phyloP scores from a whole-genome alignment of 192 early-diverging fungal genomes.

The Chytriomyces sp. region DNA sequence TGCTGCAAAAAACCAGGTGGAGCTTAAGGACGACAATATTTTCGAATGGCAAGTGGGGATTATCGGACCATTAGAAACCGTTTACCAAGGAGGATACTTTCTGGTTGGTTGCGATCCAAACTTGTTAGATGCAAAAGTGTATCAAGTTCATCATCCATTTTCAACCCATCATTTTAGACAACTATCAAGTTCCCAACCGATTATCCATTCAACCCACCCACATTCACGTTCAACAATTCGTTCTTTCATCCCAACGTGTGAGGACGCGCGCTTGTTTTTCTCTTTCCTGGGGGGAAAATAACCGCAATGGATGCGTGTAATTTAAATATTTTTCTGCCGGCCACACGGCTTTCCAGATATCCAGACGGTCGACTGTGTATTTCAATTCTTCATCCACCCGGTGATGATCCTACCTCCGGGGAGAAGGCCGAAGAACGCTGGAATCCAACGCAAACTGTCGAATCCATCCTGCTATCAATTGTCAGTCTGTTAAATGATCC shows the following conservation, averaged over 20 bases:
- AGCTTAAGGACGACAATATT: conserved; percentile 60
- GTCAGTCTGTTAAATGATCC: conserved; percentile 61
- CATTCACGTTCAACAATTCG: conserved; percentile 56
- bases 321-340: neutral
- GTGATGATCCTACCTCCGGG: conserved; percentile 66
- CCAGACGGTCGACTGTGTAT: conserved; percentile 62
- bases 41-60: conserved; percentile 67
- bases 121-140: neutral
- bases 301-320: neutral
- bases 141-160: conserved; percentile 5
- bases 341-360: conserved; percentile 44
- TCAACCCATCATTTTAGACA: conserved; percentile 41
- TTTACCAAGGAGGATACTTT: conserved; percentile 65
- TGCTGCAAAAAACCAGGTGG: conserved; percentile 35
- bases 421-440: conserved; percentile 78
- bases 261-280: conserved; percentile 10
- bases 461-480: conserved; percentile 59
- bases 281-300: conserved; percentile 23
- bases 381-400: conserved; percentile 66
- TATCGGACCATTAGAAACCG: conserved; percentile 58
- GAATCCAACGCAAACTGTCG: conserved; percentile 77
- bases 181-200: conserved; percentile 63
- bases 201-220: conserved; percentile 64
- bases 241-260: conserved; percentile 66
- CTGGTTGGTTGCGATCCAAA: conserved; percentile 33